Percentiles rank a stretch among this genome's conserved stretches.
Evolutionary conservation across 2,329 filamentous ascomycete species (phyloP).

Genomic region (Tolypocladium album): DNA sequence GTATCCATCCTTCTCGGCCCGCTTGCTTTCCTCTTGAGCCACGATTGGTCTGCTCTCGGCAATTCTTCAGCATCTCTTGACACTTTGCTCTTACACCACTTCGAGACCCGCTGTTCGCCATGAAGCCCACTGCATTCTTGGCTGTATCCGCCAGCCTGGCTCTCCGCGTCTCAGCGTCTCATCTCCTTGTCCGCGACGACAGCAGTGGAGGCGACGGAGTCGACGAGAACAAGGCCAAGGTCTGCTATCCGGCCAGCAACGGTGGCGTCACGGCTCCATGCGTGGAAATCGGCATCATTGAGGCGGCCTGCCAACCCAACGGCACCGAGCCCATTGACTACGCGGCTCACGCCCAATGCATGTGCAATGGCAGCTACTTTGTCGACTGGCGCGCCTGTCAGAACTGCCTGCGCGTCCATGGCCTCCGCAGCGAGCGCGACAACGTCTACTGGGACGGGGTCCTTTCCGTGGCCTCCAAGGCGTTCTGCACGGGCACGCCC

Average conservation of each 20-base stretch:
- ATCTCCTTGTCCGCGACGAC: not conserved
- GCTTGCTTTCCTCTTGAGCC: not conserved
- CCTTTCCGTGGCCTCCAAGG: constrained; percentile 20
- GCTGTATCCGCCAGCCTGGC: constrained; percentile 5
- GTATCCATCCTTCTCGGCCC: not conserved
- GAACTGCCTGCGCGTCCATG: constrained; percentile 28
- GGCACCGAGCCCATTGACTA: constrained; percentile 12
- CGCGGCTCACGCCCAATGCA: constrained; percentile 23
- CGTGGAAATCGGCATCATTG: constrained; percentile 16
- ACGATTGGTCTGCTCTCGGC: not conserved
- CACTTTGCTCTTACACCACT: not conserved
- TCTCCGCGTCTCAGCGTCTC: constrained; percentile 4
- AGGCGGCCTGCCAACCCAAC: constrained; percentile 17
- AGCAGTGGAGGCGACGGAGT: not conserved
- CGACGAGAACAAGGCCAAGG: not conserved
- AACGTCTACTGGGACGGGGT: constrained; percentile 21
- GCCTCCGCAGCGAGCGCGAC: constrained; percentile 23
- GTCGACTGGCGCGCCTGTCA: constrained; percentile 30
- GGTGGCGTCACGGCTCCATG: constrained; percentile 13
- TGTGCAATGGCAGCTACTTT: constrained; percentile 33
- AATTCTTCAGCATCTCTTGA: not conserved
- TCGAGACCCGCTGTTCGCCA: constrained; percentile 3
- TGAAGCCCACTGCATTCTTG: constrained; percentile 6
- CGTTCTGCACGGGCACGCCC: constrained; percentile 25
- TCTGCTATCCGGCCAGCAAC: constrained; percentile 4